Conservation (phyloP, 768 basidiomycete genomes). For the Calocybe cyanea region DNA sequence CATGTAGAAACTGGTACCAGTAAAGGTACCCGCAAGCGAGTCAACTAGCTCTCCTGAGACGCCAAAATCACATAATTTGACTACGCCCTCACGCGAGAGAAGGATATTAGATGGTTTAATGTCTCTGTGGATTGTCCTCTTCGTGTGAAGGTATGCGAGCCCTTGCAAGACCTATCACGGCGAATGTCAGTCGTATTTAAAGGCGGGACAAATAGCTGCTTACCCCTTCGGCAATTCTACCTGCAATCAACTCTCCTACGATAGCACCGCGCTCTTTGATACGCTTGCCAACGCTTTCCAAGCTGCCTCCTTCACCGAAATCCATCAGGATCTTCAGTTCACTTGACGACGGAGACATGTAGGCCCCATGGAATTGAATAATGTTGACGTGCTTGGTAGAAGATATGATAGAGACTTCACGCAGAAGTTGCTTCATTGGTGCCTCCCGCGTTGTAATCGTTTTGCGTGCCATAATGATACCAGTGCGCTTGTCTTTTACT, state of each 20-base stretch:
- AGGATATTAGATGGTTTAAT: constrained; percentile 95
- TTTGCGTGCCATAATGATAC: constrained; percentile 87
- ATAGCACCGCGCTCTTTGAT: constrained; percentile 75
- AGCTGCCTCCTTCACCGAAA: constrained; percentile 78
- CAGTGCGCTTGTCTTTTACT: constrained; percentile 79
- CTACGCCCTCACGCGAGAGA: constrained; percentile 80
- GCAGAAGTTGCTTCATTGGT: constrained; percentile 86
- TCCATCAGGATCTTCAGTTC: constrained; percentile 98
- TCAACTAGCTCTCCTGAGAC: constrained; percentile 95
- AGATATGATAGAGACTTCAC: constrained; percentile 89
- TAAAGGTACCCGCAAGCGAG: constrained; percentile 92
- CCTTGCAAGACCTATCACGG: constrained; percentile 72
- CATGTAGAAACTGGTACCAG: constrained; percentile 98
- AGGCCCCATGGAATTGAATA: constrained; percentile 89
- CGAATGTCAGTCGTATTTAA: not conserved
- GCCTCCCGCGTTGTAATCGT: constrained; percentile 89
- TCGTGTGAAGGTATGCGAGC: constrained; percentile 88
- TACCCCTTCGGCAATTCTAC: constrained; percentile 91
- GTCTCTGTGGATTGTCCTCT: constrained; percentile 92
- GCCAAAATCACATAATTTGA: constrained; percentile 95
- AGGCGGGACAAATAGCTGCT: constrained; percentile 25
- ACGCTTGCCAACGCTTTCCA: constrained; percentile 85
- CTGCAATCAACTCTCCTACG: constrained; percentile 85
- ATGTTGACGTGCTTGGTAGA: constrained; percentile 84
- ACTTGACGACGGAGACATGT: constrained; percentile 79